Percentiles rank a stretch among this genome's conserved stretches.
Evolutionary conservation across 31 red algal genomes (phyloP).

Genomic region (Asparagopsis taxiformis): DNA sequence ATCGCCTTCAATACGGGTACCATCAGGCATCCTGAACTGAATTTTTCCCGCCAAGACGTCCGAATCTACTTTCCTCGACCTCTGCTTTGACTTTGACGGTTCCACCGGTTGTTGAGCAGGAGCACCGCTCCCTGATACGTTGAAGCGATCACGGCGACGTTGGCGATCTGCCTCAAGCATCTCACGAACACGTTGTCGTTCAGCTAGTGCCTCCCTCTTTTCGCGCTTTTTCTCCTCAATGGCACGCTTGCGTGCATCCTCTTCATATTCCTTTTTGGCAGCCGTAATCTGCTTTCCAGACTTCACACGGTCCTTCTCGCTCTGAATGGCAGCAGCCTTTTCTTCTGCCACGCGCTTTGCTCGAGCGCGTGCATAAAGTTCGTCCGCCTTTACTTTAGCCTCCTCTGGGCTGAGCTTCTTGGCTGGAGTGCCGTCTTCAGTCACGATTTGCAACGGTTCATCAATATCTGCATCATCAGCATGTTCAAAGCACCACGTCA

Average conservation of each 20-base stretch:
- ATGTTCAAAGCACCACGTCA: slow-evolving; percentile 94
- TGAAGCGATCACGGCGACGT: slow-evolving; percentile 46
- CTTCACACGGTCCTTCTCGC: slow-evolving; percentile 76
- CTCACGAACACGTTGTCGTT: slow-evolving; percentile 66
- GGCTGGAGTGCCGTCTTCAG: slow-evolving; percentile 46
- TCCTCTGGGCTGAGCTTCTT: slow-evolving; percentile 69
- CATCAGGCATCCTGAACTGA: slow-evolving; percentile 92
- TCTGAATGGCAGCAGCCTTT: slow-evolving; percentile 67
- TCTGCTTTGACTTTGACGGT: slow-evolving; percentile 8
- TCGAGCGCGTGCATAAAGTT: slow-evolving; percentile 49
- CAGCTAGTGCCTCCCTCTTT: slow-evolving; percentile 47
- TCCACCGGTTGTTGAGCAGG: slow-evolving; percentile 8
- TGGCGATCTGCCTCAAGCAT: slow-evolving; percentile 79
- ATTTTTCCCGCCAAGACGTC: slow-evolving; percentile 52
- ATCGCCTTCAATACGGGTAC: slow-evolving; percentile 59
- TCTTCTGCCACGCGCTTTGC: slow-evolving; percentile 78
- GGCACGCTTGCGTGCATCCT: slow-evolving; percentile 63
- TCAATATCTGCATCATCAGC: slow-evolving; percentile 87
- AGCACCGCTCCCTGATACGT: slow-evolving; percentile 16
- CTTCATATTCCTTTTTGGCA: slow-evolving; percentile 65
- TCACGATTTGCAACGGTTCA: slow-evolving; percentile 70
- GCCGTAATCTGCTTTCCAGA: slow-evolving; percentile 67
- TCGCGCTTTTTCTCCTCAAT: slow-evolving; percentile 70
- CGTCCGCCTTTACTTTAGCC: slow-evolving; percentile 54
- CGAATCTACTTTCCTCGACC: neutral